Conservation (phyloP, 176 grass and related monocot genomes). For the Paspalum notatum region DNA sequence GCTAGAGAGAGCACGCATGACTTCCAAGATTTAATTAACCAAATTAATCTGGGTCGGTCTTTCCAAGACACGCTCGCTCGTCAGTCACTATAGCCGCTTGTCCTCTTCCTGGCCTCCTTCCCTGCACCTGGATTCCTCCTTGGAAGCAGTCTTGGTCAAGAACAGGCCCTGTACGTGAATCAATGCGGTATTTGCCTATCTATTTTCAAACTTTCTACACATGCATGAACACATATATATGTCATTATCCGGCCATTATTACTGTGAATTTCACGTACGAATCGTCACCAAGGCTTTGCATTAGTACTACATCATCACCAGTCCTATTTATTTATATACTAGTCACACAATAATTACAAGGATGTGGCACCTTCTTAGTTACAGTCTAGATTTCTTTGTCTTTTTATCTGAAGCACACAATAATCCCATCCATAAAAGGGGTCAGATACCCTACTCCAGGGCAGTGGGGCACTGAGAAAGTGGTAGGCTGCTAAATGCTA, state of each 20-base stretch:
- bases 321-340: background rate
- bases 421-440: background rate
- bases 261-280: background rate
- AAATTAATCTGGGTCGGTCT: background rate
- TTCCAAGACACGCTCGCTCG: too few species aligned
- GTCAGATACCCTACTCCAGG: background rate
- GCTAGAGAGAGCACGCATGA: background rate
- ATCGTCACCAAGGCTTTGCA: background rate
- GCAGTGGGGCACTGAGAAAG: constrained; percentile 16
- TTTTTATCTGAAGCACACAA: background rate
- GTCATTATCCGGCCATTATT: background rate
- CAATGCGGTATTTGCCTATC: background rate
- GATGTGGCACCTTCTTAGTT: background rate
- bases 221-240: background rate
- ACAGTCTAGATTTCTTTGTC: background rate
- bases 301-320: background rate
- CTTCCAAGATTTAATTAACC: background rate
- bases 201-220: background rate
- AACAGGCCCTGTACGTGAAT: background rate
- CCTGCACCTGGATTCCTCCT: constrained; percentile 27
- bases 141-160: constrained; percentile 35
- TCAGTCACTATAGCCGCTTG: background rate
- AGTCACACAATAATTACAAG: too few species aligned
- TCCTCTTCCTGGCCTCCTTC: constrained; percentile 1
- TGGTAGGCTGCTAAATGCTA: background rate